Conservation (phyloP, 140 eudicot species). For the Artemisia princeps region DNA sequence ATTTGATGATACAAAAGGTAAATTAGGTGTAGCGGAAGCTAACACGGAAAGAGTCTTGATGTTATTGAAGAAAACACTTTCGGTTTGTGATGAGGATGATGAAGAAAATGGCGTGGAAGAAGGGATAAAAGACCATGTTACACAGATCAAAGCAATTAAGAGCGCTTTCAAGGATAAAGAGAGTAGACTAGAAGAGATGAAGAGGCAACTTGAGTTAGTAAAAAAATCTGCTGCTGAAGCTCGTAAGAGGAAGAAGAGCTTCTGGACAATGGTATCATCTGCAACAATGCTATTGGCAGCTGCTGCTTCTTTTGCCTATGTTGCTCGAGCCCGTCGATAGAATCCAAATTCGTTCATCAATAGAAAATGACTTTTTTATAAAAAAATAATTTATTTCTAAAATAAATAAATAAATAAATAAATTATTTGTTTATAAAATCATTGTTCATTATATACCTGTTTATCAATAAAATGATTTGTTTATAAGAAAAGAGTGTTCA, state of each 20-base stretch:
- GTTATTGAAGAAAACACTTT: no score
- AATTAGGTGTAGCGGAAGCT: no score
- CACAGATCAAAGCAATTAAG: conserved; percentile 47
- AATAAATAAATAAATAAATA: no score
- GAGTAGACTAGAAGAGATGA: conserved; percentile 45
- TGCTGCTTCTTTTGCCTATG: conserved; percentile 65
- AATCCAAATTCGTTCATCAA: no score
- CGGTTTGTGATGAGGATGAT: conserved; percentile 7
- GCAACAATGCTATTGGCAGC: conserved; percentile 59
- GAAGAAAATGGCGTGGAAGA: conserved; percentile 34
- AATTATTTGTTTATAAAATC: no score
- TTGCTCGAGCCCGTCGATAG: conserved; percentile 19
- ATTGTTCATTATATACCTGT: no score
- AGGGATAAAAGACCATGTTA: conserved; percentile 27
- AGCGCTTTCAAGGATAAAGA: conserved; percentile 38
- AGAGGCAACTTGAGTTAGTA: conserved; percentile 41
- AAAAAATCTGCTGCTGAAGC: conserved; percentile 36
- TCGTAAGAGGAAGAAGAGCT: conserved; percentile 56
- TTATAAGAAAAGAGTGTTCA: no score
- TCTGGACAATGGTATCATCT: conserved; percentile 77
- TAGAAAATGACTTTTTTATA: no score
- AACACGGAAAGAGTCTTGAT: no score
- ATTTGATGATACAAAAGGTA: no score
- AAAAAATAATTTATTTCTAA: no score
- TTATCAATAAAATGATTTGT: no score